Conservation (phyloP, 2,329 filamentous ascomycete genomes). For the Cryphonectria naterciae region DNA sequence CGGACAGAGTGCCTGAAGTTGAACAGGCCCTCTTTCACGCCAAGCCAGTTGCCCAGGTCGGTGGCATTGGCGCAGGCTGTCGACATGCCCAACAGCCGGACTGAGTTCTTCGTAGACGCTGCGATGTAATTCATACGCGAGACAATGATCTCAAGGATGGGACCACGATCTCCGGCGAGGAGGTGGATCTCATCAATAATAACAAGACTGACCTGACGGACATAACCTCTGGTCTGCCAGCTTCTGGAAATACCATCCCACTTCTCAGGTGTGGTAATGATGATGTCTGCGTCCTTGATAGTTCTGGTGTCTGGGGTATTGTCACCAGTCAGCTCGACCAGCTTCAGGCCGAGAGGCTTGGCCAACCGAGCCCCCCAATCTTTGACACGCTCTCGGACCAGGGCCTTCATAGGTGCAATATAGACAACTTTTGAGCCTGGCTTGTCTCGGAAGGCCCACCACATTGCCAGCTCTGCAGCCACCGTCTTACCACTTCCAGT, state of each 20-base stretch:
- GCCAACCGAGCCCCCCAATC: constrained; percentile 90
- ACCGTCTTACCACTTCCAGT: constrained; percentile 98
- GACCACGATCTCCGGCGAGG: constrained; percentile 92
- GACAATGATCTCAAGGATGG: constrained; percentile 97
- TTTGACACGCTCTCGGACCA: constrained; percentile 93
- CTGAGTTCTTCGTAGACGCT: constrained; percentile 85
- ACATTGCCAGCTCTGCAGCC: constrained; percentile 95
- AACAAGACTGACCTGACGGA: constrained; percentile 90
- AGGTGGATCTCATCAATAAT: constrained; percentile 99
- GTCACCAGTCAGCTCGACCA: constrained; percentile 95
- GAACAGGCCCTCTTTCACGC: constrained; percentile 93
- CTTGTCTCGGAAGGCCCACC: constrained; percentile 96
- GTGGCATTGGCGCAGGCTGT: constrained; percentile 96
- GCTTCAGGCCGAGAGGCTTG: constrained; percentile 78
- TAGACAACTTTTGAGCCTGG: constrained; percentile 98
- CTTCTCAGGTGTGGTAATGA: constrained; percentile 99
- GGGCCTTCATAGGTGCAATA: constrained; percentile 98
- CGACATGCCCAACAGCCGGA: constrained; percentile 96
- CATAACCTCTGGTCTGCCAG: constrained; percentile 97
- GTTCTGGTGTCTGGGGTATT: constrained; percentile 97
- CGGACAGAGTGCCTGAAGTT: constrained; percentile 98
- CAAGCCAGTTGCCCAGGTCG: constrained; percentile 94
- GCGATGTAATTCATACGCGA: constrained; percentile 98
- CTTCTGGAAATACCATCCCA: constrained; percentile 99
- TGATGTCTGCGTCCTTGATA: constrained; percentile 94